Evolutionary conservation across 176 grass and related monocot species (phyloP).

Genomic region (Oryza glumipatula): DNA sequence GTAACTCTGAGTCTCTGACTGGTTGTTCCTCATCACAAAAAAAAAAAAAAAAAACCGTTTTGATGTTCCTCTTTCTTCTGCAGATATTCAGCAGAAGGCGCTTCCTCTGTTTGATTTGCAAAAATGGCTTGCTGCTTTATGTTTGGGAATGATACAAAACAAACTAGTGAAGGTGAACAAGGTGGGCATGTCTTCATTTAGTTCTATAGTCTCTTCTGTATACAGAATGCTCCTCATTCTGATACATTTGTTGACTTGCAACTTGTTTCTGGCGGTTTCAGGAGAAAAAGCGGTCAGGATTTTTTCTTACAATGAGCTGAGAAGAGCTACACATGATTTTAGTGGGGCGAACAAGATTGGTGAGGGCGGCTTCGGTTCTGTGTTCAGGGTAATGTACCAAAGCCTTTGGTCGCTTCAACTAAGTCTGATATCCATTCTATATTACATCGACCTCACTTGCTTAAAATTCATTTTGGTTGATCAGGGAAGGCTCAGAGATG

Average conservation of each 20-base stretch:
- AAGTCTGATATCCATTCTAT: background rate
- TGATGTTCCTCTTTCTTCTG: constrained; percentile 28
- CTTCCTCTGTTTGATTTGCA: constrained; percentile 18
- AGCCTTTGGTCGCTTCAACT: background rate
- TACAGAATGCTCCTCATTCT: background rate
- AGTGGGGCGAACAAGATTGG: constrained; percentile 76
- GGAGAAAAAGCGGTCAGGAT: constrained; percentile 55
- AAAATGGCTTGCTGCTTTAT: constrained; percentile 53
- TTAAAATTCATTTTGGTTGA: constrained; percentile 34
- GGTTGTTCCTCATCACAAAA: constrained; percentile 10
- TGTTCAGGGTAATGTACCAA: constrained; percentile 70
- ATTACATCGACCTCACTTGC: background rate
- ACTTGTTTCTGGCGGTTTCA: constrained; percentile 44
- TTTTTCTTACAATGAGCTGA: constrained; percentile 78
- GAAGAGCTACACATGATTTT: constrained; percentile 76
- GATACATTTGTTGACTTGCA: constrained; percentile 1
- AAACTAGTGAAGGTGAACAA: constrained; percentile 46
- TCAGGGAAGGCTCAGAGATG: constrained; percentile 89
- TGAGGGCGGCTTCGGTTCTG: constrained; percentile 83
- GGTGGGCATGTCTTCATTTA: constrained; percentile 20
- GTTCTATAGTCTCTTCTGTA: background rate
- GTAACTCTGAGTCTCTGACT: background rate
- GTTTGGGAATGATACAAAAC: constrained; percentile 29
- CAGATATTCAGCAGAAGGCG: constrained; percentile 8
- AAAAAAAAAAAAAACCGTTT: constrained; percentile 5